These are phyloP conservation scores for Boletus rex-veris DNA, from an alignment of 768 basidiomycete genomes.

Conservation along the genomic window DNA sequence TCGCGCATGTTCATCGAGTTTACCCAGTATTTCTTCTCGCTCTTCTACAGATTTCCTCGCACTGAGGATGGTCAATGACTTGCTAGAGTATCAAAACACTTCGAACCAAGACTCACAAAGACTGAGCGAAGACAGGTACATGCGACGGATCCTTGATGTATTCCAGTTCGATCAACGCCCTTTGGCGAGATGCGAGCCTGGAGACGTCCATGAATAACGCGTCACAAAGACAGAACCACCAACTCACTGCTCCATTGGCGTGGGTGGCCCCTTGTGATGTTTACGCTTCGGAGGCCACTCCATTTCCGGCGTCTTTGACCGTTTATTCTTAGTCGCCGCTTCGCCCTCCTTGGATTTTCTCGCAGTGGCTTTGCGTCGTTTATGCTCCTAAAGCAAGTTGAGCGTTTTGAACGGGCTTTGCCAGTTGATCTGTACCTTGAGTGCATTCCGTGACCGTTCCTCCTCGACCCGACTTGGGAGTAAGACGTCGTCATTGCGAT, in stretches of 20 bases:
- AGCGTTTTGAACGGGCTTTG: background rate
- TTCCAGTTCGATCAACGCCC: constrained; percentile 60
- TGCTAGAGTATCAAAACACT: background rate
- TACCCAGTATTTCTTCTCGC: constrained; percentile 40
- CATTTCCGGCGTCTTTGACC: constrained; percentile 34
- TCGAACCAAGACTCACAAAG: constrained; percentile 51
- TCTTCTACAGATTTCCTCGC: constrained; percentile 41
- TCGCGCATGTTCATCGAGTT: constrained; percentile 37
- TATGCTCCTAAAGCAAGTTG: constrained; percentile 23
- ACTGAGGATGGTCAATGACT: constrained; percentile 24
- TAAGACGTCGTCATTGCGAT: constrained; percentile 70
- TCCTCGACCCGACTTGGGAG: constrained; percentile 66
- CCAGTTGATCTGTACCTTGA: constrained; percentile 39
- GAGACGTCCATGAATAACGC: background rate
- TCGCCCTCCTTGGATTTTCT: constrained; percentile 21
- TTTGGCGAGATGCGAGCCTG: constrained; percentile 54
- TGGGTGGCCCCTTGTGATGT: constrained; percentile 49
- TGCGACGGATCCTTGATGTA: constrained; percentile 53
- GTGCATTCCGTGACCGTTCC: constrained; percentile 51
- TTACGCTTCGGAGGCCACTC: constrained; percentile 65
- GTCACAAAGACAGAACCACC: background rate
- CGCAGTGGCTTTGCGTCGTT: constrained; percentile 20
- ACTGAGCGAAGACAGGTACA: constrained; percentile 54
- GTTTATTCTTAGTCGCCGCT: constrained; percentile 6
- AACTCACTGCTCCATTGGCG: constrained; percentile 50